These are phyloP conservation scores for Umbelopsis ramanniana DNA, from an alignment of 192 early-diverging fungal species.

Conservation along the genomic window DNA sequence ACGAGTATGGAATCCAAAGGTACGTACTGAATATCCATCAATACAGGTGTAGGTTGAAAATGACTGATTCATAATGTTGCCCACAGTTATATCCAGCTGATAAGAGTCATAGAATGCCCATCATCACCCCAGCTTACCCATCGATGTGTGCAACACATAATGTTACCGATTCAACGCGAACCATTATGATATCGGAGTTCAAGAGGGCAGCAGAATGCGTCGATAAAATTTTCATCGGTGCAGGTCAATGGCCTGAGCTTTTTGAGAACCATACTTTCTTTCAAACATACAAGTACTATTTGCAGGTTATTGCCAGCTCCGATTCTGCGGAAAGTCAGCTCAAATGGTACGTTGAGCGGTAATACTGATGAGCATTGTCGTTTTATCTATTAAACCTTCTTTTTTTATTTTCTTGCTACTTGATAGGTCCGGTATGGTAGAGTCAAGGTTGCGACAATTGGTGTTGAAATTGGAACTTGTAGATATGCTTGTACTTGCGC, in stretches of 20 bases:
- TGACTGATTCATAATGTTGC: neutral
- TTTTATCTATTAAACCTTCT: constrained; percentile 28
- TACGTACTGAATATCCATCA: neutral
- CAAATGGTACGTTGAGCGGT: constrained; percentile 56
- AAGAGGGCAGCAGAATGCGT: constrained; percentile 76
- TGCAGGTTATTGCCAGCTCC: constrained; percentile 86
- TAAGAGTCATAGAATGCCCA: constrained; percentile 88
- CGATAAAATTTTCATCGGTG: constrained; percentile 77
- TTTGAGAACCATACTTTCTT: constrained; percentile 94
- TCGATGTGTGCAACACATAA: constrained; percentile 99
- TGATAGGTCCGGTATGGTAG: constrained; percentile 83
- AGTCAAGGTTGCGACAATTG: constrained; percentile 88
- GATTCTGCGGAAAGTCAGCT: constrained; percentile 74
- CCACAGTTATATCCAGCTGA: constrained; percentile 74
- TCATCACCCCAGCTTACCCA: constrained; percentile 98
- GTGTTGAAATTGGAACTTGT: constrained; percentile 83
- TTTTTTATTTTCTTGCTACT: neutral
- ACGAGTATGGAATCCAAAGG: constrained; percentile 94
- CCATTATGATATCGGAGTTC: constrained; percentile 86
- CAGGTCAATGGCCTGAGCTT: constrained; percentile 77
- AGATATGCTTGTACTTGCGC: constrained; percentile 73
- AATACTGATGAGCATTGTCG: neutral
- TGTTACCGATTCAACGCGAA: constrained; percentile 84
- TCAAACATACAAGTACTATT: constrained; percentile 81
- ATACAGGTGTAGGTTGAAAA: neutral